Evolutionary conservation across 495 filamentous ascomycete species (phyloP), one percentile per base, ranked within the genome.

Genomic region (Hypoxylon perforatum): DNA sequence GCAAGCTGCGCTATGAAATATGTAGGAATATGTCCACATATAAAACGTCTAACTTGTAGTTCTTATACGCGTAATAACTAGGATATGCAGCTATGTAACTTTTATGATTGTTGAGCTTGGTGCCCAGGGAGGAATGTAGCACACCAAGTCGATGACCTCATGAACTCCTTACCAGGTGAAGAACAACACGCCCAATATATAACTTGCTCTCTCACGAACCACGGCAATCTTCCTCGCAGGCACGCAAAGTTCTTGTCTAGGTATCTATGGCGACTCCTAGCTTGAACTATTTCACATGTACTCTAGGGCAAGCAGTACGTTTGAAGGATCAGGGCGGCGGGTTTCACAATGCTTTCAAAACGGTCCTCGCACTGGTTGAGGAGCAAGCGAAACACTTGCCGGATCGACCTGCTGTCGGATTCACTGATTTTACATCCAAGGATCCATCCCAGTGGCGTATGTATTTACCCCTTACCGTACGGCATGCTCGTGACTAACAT

Each of bases 241-340:
- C 7, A 41, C 3, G 21, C 39, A 45, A 41, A 30, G 14, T 12
- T 52, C 49, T 7, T 36, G 28, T 17, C 14, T 25, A 7, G 7
- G 25, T 18, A 21, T 45, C 19, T 1, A 69, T 70, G 60, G 42
- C 25, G 10, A 12, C 33, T 22, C 1, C 18, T 25, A 10, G 23
- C 1, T n/a, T 57, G 9, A 84, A 80, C 47, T 83, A 85, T 70
- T 86, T 86, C 53, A 74, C 77, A 9, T 85, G 81, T 63, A 85
- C 84, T 6, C 73, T 86, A 18, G 84, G 80, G 10, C 73, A 84
- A 68, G 84, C 82, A 5, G 70, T 67, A 2, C 17, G 15, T 1
- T 28, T 70, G 11, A 67, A 46, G 28, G 56, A 55, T 7, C 18
- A 81, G n/a, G 79, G 77, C 44, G 45, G 41, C 3, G 53, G 38